Evolutionary conservation across 768 basidiomycete species (phyloP), one percentile per base, ranked within the genome.

Genomic region (Phanerochaete carnosa): DNA sequence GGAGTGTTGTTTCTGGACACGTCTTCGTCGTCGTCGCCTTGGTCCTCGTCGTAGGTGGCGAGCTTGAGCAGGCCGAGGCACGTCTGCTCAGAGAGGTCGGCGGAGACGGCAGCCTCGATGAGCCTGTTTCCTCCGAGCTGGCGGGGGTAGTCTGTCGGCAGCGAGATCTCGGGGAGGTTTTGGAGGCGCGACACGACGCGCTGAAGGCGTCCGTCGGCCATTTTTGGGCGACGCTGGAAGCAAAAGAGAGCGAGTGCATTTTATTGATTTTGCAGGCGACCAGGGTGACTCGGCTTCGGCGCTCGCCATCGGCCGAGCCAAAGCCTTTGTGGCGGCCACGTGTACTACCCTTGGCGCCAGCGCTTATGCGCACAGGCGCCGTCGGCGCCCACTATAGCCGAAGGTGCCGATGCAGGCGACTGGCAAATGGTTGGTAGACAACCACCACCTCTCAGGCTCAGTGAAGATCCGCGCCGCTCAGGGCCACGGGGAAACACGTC

Each of bases 91-190:
- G 92, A 83, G 52, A 98, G 83, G 61, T 88, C 79, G 45, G 88
- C 79, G 12, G 81, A 67, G 70, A 95, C 86, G 6, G 84, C 88
- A 12, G 95, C 89, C 68, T 98, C 96, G 69, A 99, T 88, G 22
- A 94, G 78, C 67, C 85, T 90, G 73, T 86, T 83, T 19, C 84
- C 75, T 19, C 83, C 86, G 6, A 87, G 79, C 29, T 92, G 88
- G 58, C 95, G 80, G 2, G 96, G 95, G 72, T 97, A 99, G 74
- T 98, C 97, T 0, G 96, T 96, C 0, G 97, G 96, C 32, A 99
- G 78, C 7, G 93, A 92, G 65, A 98, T 88, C 3, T 90, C 88
- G 1, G 97, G 95, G 1, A 95, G 74, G 69, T 88, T 89, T 71
- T 89, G 87, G 23, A 98, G 79, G 64, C 90, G 79, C 25, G 79